phyloP scores from a whole-genome alignment of 2,329 filamentous ascomycete genomes.

The Arthrinium phaeospermum region DNA sequence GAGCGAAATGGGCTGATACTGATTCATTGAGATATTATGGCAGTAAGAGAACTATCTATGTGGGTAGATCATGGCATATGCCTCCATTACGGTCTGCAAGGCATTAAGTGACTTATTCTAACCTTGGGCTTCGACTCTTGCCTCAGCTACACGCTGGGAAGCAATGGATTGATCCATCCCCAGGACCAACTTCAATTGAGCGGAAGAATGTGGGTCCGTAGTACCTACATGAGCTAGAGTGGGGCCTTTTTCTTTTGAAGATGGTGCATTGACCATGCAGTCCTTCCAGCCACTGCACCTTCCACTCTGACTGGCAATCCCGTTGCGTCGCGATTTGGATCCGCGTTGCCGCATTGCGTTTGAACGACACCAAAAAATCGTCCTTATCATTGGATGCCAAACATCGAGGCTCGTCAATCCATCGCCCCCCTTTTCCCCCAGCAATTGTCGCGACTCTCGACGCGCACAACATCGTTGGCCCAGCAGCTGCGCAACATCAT shows the following conservation, averaged over 20 bases:
- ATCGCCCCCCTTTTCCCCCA: background rate
- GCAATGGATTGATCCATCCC: too few relatives aligned
- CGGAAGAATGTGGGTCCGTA: background rate
- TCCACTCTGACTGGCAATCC: background rate
- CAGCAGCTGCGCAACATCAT: background rate
- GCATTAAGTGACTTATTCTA: too few relatives aligned
- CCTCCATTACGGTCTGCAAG: too few relatives aligned
- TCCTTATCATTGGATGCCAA: background rate
- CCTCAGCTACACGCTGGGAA: too few relatives aligned
- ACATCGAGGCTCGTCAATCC: background rate
- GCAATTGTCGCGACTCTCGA: background rate
- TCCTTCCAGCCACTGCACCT: background rate
- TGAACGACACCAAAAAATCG: conserved; percentile 12
- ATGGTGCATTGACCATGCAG: background rate
- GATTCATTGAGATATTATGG: too few relatives aligned
- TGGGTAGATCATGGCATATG: too few relatives aligned
- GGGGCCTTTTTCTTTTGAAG: background rate
- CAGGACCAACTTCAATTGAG: background rate
- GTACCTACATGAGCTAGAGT: background rate
- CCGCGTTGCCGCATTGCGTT: conserved; percentile 4
- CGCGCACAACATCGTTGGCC: background rate
- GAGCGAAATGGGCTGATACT: too few relatives aligned
- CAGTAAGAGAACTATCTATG: too few relatives aligned
- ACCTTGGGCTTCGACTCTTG: too few relatives aligned
- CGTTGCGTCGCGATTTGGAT: conserved; percentile 6